A percentile compares a stretch with the other conserved stretches of the same genome.
phyloP scores from a whole-genome alignment of 2,329 filamentous ascomycete species.

The Ambrosiella cleistominuta region DNA sequence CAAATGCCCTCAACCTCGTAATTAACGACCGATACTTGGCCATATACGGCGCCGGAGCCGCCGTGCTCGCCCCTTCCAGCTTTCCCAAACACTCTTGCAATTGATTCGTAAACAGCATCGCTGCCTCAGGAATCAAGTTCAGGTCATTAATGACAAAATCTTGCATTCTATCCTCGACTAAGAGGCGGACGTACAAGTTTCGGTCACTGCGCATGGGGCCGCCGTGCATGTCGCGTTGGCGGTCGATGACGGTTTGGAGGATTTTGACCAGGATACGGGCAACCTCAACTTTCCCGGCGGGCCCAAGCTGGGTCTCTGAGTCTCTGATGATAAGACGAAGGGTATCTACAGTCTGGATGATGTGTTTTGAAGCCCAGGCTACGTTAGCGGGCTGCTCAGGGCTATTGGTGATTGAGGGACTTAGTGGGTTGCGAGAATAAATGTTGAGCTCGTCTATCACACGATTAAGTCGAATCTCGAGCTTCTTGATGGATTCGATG shows the following conservation, averaged over 20 bases:
- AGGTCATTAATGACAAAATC: constrained; percentile 30
- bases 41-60: constrained; percentile 18
- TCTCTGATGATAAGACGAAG: constrained; percentile 19
- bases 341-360: constrained; percentile 25
- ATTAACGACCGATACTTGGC: constrained; percentile 18
- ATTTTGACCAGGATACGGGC: constrained; percentile 31
- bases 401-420: neutral
- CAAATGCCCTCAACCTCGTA: constrained; percentile 7
- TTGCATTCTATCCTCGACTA: constrained; percentile 26
- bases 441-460: constrained; percentile 29
- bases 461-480: constrained; percentile 29
- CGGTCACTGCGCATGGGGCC: constrained; percentile 19
- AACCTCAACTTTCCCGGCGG: constrained; percentile 28
- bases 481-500: constrained; percentile 30
- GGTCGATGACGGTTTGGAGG: constrained; percentile 26
- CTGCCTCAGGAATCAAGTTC: constrained; percentile 25
- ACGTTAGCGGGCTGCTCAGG: constrained; percentile 24
- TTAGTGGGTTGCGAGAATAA: constrained; percentile 14
- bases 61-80: constrained; percentile 19
- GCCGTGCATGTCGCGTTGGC: constrained; percentile 22
- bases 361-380: constrained; percentile 32
- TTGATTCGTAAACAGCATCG: constrained; percentile 26
- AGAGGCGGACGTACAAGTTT: constrained; percentile 31
- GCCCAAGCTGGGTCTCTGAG: neutral
- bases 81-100: constrained; percentile 21